Conservation (phyloP, 257 asterid genomes). For the Hygrophila difformis region DNA sequence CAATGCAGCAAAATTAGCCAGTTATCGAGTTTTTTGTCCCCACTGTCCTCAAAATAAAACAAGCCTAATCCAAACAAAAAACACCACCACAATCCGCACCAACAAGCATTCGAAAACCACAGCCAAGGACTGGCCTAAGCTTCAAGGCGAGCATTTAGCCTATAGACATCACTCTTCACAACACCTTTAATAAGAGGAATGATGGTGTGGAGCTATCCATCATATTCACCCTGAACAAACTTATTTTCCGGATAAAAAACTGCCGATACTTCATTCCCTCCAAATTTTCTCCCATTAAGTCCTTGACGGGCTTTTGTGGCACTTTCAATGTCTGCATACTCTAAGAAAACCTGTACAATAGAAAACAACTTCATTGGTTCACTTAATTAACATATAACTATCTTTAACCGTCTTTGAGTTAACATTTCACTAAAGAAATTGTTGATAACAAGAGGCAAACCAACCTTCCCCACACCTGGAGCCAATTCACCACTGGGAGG, state of each 20-base stretch:
- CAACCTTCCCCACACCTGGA: conserved; percentile 78
- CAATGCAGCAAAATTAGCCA: too few species aligned
- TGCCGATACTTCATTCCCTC: conserved; percentile 53
- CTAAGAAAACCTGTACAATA: conserved; percentile 48
- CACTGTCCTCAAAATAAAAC: too few species aligned
- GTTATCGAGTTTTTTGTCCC: too few species aligned
- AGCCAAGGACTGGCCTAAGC: too few species aligned
- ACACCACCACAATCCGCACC: too few species aligned
- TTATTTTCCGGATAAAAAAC: conserved; percentile 64
- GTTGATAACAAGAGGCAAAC: not conserved
- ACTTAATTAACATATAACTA: not conserved
- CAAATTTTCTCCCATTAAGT: conserved; percentile 64
- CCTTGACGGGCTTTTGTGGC: conserved; percentile 55
- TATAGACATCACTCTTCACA: too few species aligned
- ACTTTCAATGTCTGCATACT: conserved; percentile 54
- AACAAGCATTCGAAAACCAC: too few species aligned
- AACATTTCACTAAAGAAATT: not conserved
- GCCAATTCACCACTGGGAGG: conserved; percentile 38
- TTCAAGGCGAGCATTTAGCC: too few species aligned
- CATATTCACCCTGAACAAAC: conserved; percentile 48
- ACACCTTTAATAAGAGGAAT: too few species aligned
- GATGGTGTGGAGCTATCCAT: conserved; percentile 44
- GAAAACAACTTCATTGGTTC: not conserved
- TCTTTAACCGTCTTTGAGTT: not conserved
- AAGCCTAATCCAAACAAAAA: too few species aligned